Evolutionary conservation across 164 flowering plant species (phyloP).

Genomic region (Brasenia schreberi): DNA sequence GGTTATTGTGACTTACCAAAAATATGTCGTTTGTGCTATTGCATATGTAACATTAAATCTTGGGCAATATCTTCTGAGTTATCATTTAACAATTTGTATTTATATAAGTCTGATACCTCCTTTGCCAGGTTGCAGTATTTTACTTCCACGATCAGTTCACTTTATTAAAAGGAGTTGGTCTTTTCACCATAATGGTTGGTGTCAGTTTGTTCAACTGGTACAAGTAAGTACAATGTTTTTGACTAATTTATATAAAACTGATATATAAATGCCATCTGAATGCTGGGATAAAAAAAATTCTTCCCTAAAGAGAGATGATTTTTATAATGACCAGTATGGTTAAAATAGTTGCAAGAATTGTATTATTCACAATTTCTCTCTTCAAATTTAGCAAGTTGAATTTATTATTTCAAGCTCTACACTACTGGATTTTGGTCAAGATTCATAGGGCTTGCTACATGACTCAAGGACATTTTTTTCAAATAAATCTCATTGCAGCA

Average conservation of each 20-base stretch:
- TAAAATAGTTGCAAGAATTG: too few relatives aligned
- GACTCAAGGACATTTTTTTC: neutral
- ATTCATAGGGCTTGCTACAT: neutral
- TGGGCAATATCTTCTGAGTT: neutral
- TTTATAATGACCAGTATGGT: too few relatives aligned
- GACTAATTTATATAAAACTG: neutral
- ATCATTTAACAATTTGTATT: too few relatives aligned
- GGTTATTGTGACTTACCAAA: too few relatives aligned
- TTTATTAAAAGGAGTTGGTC: slow-evolving; percentile 86
- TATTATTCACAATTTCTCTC: neutral
- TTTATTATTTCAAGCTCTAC: neutral
- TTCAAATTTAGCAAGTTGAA: neutral
- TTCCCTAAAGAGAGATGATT: too few relatives aligned
- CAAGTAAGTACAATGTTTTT: slow-evolving; percentile 60
- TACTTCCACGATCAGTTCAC: slow-evolving; percentile 96
- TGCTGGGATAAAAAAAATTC: too few relatives aligned
- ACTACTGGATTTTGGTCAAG: neutral
- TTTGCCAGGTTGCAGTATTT: slow-evolving; percentile 77
- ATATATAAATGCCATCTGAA: too few relatives aligned
- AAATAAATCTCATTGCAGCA: neutral
- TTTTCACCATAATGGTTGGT: slow-evolving; percentile 70
- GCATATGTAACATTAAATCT: neutral
- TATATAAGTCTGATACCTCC: neutral
- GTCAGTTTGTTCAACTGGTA: slow-evolving; percentile 95
- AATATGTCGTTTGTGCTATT: too few relatives aligned